These are phyloP conservation scores for Leucaena leucocephala DNA, from an alignment of 306 rosid species.

Conservation along the genomic window DNA sequence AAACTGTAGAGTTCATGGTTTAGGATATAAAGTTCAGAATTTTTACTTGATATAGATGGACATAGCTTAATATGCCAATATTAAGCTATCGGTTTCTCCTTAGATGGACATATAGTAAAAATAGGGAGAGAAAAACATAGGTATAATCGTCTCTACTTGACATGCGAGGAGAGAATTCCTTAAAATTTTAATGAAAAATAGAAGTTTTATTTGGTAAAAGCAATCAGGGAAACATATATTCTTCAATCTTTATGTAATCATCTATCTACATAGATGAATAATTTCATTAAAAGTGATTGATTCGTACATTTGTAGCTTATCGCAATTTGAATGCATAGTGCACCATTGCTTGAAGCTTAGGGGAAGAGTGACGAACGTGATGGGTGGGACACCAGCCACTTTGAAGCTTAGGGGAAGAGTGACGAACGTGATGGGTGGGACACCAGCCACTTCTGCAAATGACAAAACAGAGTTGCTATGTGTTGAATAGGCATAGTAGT, in stretches of 20 bases:
- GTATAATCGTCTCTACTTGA: no score
- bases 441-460: constrained; percentile 1
- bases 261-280: neutral
- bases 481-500: neutral
- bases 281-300: neutral
- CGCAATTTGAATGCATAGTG: no score
- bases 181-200: neutral
- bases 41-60: no score
- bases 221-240: neutral
- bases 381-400: constrained; percentile 25
- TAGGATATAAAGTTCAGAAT: no score
- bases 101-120: no score
- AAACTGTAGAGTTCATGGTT: no score
- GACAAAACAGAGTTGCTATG: neutral
- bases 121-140: no score
- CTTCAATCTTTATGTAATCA: neutral
- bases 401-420: constrained; percentile 43
- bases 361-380: constrained; percentile 39
- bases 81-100: no score
- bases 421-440: constrained; percentile 24
- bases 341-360: constrained; percentile 47
- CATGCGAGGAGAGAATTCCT: neutral
- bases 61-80: no score
- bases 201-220: constrained; percentile 11
- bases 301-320: neutral